These are phyloP conservation scores for Neophaeococcomyces aloes DNA, from an alignment of 2,329 filamentous ascomycete genomes.

Conservation along the genomic window DNA sequence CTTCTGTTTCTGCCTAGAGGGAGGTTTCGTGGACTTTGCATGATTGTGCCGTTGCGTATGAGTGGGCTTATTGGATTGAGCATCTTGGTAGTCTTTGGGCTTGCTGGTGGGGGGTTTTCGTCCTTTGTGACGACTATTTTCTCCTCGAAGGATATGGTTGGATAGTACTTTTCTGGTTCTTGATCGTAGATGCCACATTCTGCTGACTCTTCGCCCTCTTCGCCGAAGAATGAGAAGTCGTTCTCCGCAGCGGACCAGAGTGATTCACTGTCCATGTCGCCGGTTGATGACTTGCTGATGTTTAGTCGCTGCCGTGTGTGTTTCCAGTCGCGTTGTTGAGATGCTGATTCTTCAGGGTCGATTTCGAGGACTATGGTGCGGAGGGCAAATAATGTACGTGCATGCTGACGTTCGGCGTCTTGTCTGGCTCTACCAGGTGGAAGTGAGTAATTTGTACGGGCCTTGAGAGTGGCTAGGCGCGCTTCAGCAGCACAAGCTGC, in stretches of 20 bases:
- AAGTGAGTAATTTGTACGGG: conserved; percentile 46
- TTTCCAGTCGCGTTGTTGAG: conserved; percentile 26
- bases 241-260: conserved; percentile 49
- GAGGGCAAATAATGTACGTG: conserved; percentile 45
- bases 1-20: conserved; percentile 20
- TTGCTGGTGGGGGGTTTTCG: conserved; percentile 16
- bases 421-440: conserved; percentile 46
- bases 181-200: conserved; percentile 43
- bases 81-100: conserved; percentile 11
- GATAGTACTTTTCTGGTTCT: conserved; percentile 35
- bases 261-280: conserved; percentile 48
- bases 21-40: conserved; percentile 17
- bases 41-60: conserved; percentile 4
- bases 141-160: conserved; percentile 37
- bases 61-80: conserved; percentile 3
- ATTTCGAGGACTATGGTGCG: conserved; percentile 48
- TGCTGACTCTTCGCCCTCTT: conserved; percentile 30
- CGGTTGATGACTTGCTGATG: conserved; percentile 45
- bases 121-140: conserved; percentile 31
- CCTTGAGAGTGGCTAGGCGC: conserved; percentile 42
- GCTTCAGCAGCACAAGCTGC: conserved; percentile 47
- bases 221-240: conserved; percentile 53
- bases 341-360: conserved; percentile 23
- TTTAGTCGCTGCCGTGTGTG: conserved; percentile 37
- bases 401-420: conserved; percentile 39